A percentile compares a stretch with the other conserved stretches of the same genome.
Conservation (phyloP, 1,284 basidiomycete genomes). For the Tylopilus sp. region DNA sequence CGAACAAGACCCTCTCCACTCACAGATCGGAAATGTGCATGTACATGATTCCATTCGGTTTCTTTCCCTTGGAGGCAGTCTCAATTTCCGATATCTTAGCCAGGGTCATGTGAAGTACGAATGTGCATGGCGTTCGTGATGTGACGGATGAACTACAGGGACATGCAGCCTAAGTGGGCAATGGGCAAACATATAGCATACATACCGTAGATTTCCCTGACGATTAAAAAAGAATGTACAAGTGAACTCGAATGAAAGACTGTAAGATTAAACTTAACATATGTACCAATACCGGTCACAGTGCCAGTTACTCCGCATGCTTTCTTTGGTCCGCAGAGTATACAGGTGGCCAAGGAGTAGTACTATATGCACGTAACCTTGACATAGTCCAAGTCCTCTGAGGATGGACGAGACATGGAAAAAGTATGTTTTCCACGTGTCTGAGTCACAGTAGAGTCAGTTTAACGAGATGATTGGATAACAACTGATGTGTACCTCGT, state of each 20-base stretch:
- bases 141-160: conserved; percentile 9
- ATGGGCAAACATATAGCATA: neutral
- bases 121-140: too few species aligned
- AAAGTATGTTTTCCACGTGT: too few species aligned
- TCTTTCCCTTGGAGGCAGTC: too few species aligned
- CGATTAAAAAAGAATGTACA: neutral
- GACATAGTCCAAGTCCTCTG: too few species aligned
- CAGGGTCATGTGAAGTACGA: too few species aligned
- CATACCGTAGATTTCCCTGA: conserved; percentile 17
- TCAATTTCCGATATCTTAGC: too few species aligned
- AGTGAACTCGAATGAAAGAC: neutral
- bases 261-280: conserved; percentile 2
- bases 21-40: conserved; percentile 48
- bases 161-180: neutral
- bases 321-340: neutral
- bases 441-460: too few species aligned
- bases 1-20: conserved; percentile 54
- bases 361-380: too few species aligned
- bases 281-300: conserved; percentile 12
- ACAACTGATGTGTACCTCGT: too few species aligned
- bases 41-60: conserved; percentile 50
- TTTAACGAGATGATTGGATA: too few species aligned
- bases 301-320: conserved; percentile 13
- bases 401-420: too few species aligned
- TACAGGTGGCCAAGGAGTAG: too few species aligned